Evolutionary conservation across 139 green algal species (phyloP).

Genomic region (Chlamydomonas applanata): DNA sequence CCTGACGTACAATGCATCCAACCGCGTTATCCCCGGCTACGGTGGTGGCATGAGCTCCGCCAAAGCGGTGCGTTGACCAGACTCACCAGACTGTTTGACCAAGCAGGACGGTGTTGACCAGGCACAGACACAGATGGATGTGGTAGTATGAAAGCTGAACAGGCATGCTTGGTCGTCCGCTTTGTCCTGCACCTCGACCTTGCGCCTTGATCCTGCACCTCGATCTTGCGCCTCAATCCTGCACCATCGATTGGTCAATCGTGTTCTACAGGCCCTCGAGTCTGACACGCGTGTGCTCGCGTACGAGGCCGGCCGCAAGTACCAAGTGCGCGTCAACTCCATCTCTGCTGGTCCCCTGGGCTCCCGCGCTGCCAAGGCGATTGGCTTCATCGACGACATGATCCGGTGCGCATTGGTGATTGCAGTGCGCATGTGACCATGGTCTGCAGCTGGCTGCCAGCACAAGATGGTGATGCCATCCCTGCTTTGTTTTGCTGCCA

Average conservation of each 20-base stretch:
- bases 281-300: slow-evolving; percentile 95
- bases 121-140: background rate
- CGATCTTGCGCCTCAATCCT: too few species aligned
- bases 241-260: too few species aligned
- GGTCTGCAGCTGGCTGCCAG: background rate
- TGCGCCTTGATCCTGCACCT: too few species aligned
- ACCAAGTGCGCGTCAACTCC: slow-evolving; percentile 85
- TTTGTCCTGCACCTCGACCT: background rate
- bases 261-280: slow-evolving; percentile 79
- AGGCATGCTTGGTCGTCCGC: background rate
- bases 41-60: slow-evolving; percentile 96
- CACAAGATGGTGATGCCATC: too few species aligned
- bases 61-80: slow-evolving; percentile 74
- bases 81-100: too few species aligned
- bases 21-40: slow-evolving; percentile 94
- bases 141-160: too few species aligned
- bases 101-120: too few species aligned
- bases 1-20: slow-evolving; percentile 95
- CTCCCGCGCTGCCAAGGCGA: slow-evolving; percentile 92
- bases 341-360: slow-evolving; percentile 86
- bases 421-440: background rate
- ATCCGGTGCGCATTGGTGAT: slow-evolving; percentile 82
- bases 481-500: too few species aligned
- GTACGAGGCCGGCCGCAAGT: slow-evolving; percentile 96
- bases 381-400: slow-evolving; percentile 99